Conservation (phyloP, 2,329 filamentous ascomycete species). For the Exophiala sp. region DNA sequence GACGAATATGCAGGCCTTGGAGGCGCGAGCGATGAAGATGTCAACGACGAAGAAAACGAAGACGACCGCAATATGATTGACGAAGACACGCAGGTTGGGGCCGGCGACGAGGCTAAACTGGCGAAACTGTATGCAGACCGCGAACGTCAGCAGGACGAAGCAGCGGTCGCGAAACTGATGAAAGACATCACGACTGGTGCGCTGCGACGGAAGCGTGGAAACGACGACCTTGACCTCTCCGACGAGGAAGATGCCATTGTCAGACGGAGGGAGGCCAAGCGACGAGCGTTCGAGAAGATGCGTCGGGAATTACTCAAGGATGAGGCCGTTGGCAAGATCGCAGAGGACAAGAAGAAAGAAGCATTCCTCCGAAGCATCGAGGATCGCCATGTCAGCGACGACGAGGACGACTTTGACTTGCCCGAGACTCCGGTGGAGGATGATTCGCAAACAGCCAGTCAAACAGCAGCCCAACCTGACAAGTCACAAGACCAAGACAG, state of each 20-base stretch:
- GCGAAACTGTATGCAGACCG: slow-evolving; percentile 83
- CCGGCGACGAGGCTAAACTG: slow-evolving; percentile 72
- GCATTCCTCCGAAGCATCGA: slow-evolving; percentile 89
- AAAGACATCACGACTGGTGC: slow-evolving; percentile 87
- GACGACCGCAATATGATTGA: slow-evolving; percentile 84
- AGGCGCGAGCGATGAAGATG: slow-evolving; percentile 75
- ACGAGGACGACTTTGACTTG: slow-evolving; percentile 63
- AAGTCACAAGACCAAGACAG: slow-evolving; percentile 37
- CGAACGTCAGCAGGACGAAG: slow-evolving; percentile 73
- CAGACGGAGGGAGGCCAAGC: slow-evolving; percentile 70
- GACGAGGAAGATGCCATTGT: slow-evolving; percentile 87
- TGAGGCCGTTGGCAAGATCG: slow-evolving; percentile 84
- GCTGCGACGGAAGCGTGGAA: slow-evolving; percentile 72
- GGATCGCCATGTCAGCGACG: slow-evolving; percentile 65
- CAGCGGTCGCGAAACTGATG: slow-evolving; percentile 82
- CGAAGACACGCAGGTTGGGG: slow-evolving; percentile 63
- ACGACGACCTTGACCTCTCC: slow-evolving; percentile 74
- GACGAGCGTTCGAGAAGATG: slow-evolving; percentile 84
- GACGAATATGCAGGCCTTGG: slow-evolving; percentile 95
- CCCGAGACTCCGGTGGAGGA: slow-evolving; percentile 33
- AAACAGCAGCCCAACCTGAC: slow-evolving; percentile 27
- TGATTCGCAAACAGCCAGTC: slow-evolving; percentile 16
- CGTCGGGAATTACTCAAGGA: slow-evolving; percentile 80
- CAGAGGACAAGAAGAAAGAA: slow-evolving; percentile 77
- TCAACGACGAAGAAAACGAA: slow-evolving; percentile 66